Base-by-base conservation (phyloP, 371 early-diverging fungal species). In the Syncephalastrum sp. region DNA sequence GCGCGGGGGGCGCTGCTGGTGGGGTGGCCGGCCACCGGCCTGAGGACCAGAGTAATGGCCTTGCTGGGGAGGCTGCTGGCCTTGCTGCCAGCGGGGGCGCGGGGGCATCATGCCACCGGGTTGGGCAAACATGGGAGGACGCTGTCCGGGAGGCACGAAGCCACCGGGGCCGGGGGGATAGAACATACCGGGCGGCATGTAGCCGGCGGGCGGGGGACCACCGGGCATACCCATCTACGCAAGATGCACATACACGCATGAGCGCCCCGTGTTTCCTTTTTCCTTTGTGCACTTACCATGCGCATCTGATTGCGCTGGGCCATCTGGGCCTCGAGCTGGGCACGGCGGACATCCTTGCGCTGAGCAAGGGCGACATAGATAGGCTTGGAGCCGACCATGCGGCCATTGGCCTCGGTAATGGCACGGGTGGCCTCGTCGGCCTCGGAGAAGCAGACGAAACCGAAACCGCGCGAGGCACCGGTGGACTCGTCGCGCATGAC, bases 281-380 rank as follows among this genome's bases (percentile, higher is more conserved):
- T 52, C 3, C 15, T 5, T 27, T 27, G 0, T 47, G 16, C 50
- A 58, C 60, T 68, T 53, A 65, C 65, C 65, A 65, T 65, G 27
- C 56, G 80, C 72, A 86, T 73, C 75, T 88, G 85, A 61, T 79
- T 78, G 59, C 92, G 84, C 72, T 90, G 89, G 63, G 86, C 82
- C 68, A 90, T 87, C 73, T 93, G 92, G 21, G 87, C 85, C 61
- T 94, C 89, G 64, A 92, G 80, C 71, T 90, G 91, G 45, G 79
- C 75, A 43, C 89, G 80, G 50, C 95, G 85, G 55, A 83, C 88
- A 59, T 95, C 95, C 79, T 91, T 90, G 67, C 94, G 91, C 74
- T 95, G 95, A 63, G 93, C 94, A 42, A 93, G 81, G 21, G 92
- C 94, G 53, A 95, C 95, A 68, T 93, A 95, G 58, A 95, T 83